Base-by-base conservation (phyloP, 2,329 filamentous ascomycete genomes). In the Diplodia corticola region DNA sequence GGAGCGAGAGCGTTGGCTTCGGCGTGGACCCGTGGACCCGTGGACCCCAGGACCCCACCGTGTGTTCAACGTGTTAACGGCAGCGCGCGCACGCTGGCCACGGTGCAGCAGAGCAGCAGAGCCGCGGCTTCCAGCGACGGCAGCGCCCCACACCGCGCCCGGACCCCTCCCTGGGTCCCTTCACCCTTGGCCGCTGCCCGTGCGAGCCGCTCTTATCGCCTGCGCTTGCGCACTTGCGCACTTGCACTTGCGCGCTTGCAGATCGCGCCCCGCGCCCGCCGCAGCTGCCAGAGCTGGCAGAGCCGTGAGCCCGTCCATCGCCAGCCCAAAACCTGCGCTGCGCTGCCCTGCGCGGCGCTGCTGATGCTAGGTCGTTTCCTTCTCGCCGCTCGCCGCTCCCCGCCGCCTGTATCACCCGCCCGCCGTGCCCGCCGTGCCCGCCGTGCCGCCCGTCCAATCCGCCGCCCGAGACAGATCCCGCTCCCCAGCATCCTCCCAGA, bases 401-500 rank as follows among this genome's bases (percentile, higher is more conserved):
- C 33, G 24, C 28, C 26, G 20, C 35, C 63, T 57, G 63, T 65
- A 59, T 48, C 63, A 65, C 63, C 53, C 63, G 40, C 46, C 60
- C n/a, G 33, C 33, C n/a, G 28, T 28, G 44, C 46, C 24, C n/a
- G 13, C 35, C 37, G 63, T 24, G 40, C 46, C 60, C n/a, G 33
- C 33, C n/a, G 28, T 28, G 44, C 46, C 24, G 26, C n/a, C 35
- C 37, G 63, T 24, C 57, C 57, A 61, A 61, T 61, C 57, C 57
- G 44, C 57, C 61, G 46, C 48, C 61, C 61, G 61, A 64, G 61
- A 64, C 61, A 54, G 55, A 40, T 49, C 50, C 63, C 50, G 37
- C 63, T 64, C 63, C 61, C 35, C 63, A 64, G 49, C 61, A 33
- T 35, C 22, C 22, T 22, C 35, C 55, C 55, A 30, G 20, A 20